A percentile compares a stretch with the other conserved stretches of the same genome.
These are phyloP conservation scores for Endocladia muricata DNA, from an alignment of 31 red algal genomes.

Conservation along the genomic window DNA sequence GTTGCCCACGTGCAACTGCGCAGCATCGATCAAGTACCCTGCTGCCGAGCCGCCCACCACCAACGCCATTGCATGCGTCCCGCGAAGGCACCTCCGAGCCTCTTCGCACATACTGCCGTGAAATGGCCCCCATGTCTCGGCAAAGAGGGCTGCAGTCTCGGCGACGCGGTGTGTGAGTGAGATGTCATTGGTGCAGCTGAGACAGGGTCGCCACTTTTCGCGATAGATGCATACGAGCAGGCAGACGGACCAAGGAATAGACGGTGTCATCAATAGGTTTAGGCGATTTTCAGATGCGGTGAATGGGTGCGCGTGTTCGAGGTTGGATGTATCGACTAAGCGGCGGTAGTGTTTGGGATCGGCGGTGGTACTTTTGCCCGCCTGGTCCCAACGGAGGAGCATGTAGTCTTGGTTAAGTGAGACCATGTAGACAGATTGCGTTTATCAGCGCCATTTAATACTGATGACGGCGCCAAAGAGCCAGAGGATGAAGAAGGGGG, in stretches of 20 bases:
- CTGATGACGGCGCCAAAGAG: conserved; percentile 20
- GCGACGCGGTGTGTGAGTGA: conserved; percentile 57
- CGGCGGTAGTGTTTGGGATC: conserved; percentile 37
- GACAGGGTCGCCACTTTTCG: conserved; percentile 5
- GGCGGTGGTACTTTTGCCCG: background rate
- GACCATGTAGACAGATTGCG: background rate
- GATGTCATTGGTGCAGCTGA: conserved; percentile 27
- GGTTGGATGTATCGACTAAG: conserved; percentile 16
- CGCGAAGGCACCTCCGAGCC: too few relatives aligned
- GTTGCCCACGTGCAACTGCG: conserved; percentile 16
- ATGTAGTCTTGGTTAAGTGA: conserved; percentile 30
- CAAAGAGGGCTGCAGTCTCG: conserved; percentile 21
- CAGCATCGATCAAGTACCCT: conserved; percentile 58
- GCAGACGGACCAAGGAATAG: conserved; percentile 24
- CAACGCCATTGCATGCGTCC: background rate
- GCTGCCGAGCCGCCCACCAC: conserved; percentile 59
- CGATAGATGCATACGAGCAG: conserved; percentile 48
- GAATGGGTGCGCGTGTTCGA: conserved; percentile 45
- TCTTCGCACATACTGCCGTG: conserved; percentile 42
- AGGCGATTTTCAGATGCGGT: conserved; percentile 36
- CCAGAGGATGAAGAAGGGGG: conserved; percentile 40
- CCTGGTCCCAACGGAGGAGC: conserved; percentile 17
- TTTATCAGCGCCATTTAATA: background rate
- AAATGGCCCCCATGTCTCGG: conserved; percentile 52
- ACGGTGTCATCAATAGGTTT: background rate